Percentiles rank a stretch among this genome's conserved stretches.
These are phyloP conservation scores for Sedum album DNA, from an alignment of 164 flowering plant genomes.

Conservation along the genomic window DNA sequence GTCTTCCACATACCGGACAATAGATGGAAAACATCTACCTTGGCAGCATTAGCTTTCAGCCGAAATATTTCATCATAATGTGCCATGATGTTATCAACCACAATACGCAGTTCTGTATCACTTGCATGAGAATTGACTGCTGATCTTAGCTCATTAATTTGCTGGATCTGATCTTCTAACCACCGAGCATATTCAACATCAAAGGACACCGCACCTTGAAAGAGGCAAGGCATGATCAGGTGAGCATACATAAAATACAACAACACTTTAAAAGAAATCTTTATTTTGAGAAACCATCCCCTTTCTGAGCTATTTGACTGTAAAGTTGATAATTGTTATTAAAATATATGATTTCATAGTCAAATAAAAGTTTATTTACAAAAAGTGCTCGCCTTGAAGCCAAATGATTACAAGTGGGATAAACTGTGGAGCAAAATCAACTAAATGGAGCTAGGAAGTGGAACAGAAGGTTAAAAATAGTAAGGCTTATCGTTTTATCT, in stretches of 20 bases:
- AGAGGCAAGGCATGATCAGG: not conserved
- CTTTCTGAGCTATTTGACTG: not conserved
- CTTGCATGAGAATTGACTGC: slow-evolving; percentile 12
- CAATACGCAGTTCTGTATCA: slow-evolving; percentile 9
- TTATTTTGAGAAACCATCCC: not conserved
- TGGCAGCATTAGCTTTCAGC: slow-evolving; percentile 8
- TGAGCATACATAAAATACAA: not conserved
- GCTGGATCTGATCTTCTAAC: slow-evolving; percentile 7
- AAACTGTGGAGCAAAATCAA: not conserved
- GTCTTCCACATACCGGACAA: slow-evolving; percentile 1
- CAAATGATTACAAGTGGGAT: not conserved
- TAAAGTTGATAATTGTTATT: not conserved
- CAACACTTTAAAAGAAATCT: not conserved
- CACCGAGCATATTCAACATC: slow-evolving; percentile 10
- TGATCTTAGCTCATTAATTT: slow-evolving; percentile 10
- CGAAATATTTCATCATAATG: slow-evolving; percentile 9
- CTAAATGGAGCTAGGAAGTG: not conserved
- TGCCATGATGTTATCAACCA: slow-evolving; percentile 5
- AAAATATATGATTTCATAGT: too few relatives aligned
- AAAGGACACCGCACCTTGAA: slow-evolving; percentile 2
- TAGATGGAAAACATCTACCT: slow-evolving; percentile 7
- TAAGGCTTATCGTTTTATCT: not conserved
- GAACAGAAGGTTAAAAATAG: not conserved
- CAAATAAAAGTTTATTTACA: too few relatives aligned
- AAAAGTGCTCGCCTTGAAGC: too few relatives aligned